A percentile compares a stretch with the other conserved stretches of the same genome.
phyloP scores from a whole-genome alignment of 495 filamentous ascomycete genomes.

The Lasiosphaeria hispida region DNA sequence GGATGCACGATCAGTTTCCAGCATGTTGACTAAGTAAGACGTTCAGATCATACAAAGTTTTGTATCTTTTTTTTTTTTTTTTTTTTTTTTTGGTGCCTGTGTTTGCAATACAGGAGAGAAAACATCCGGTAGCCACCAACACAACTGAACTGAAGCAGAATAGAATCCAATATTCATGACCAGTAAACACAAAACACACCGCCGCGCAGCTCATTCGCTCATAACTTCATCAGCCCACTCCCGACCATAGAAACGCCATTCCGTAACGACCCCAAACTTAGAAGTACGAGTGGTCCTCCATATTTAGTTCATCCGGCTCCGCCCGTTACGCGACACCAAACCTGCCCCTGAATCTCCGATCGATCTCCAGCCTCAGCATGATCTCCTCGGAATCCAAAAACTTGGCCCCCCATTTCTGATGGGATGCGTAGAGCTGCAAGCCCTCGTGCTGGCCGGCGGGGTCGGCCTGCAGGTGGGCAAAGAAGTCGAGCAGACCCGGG shows the following conservation, averaged over 20 bases:
- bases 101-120: too few relatives aligned
- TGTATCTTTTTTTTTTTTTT: too few relatives aligned
- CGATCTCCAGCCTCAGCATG: constrained; percentile 18
- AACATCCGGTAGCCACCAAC: too few relatives aligned
- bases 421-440: constrained; percentile 28
- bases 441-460: constrained; percentile 26
- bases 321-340: constrained; percentile 27
- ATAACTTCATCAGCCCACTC: not conserved
- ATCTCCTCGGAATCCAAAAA: constrained; percentile 23
- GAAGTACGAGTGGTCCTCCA: constrained; percentile 32
- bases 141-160: too few relatives aligned
- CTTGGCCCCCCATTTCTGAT: constrained; percentile 23
- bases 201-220: too few relatives aligned
- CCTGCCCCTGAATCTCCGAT: constrained; percentile 21
- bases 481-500: constrained; percentile 46
- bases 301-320: constrained; percentile 35
- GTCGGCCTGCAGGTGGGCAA: constrained; percentile 36
- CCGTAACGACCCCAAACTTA: not conserved
- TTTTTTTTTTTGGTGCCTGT: too few relatives aligned
- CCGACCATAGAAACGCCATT: too few relatives aligned
- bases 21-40: too few relatives aligned
- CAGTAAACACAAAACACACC: not conserved
- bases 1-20: too few relatives aligned
- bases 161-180: not conserved
- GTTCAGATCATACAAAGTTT: too few relatives aligned